Percentiles rank a stretch among this genome's conserved stretches.
phyloP scores from a whole-genome alignment of 805 yeast species.

The Metschnikowia lachancei region DNA sequence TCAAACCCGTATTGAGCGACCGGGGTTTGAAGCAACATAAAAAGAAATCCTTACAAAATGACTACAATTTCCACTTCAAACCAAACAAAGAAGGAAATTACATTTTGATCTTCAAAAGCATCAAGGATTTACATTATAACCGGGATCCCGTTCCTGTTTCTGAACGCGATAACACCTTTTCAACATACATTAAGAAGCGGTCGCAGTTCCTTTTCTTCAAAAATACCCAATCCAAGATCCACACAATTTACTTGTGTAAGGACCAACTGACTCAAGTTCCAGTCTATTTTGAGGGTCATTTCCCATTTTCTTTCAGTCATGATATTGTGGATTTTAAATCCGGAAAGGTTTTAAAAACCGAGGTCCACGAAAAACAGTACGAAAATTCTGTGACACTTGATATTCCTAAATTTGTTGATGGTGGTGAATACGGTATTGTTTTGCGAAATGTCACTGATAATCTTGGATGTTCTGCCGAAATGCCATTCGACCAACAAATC shows the following conservation, averaged over 20 bases:
- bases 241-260: constrained; percentile 29
- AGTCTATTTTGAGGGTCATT: constrained; percentile 68
- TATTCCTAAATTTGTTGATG: constrained; percentile 55
- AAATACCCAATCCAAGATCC: constrained; percentile 12
- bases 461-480: constrained; percentile 73
- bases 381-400: constrained; percentile 39
- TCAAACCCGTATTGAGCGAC: constrained; percentile 33
- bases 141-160: constrained; percentile 35
- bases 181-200: constrained; percentile 68
- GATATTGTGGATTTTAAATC: constrained; percentile 52
- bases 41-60: constrained; percentile 21
- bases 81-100: constrained; percentile 84
- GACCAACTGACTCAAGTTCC: constrained; percentile 41
- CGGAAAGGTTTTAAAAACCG: constrained; percentile 24
- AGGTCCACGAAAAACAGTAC: constrained; percentile 29
- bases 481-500: constrained; percentile 58
- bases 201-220: constrained; percentile 44
- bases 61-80: constrained; percentile 52
- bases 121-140: constrained; percentile 62
- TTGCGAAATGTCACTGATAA: constrained; percentile 68
- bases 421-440: constrained; percentile 71
- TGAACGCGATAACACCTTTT: constrained; percentile 50
- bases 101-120: constrained; percentile 62
- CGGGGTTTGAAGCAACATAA: constrained; percentile 24
- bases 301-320: constrained; percentile 73